Evolutionary conservation across 495 filamentous ascomycete species (phyloP).

Genomic region (Amniculicola lignicola): DNA sequence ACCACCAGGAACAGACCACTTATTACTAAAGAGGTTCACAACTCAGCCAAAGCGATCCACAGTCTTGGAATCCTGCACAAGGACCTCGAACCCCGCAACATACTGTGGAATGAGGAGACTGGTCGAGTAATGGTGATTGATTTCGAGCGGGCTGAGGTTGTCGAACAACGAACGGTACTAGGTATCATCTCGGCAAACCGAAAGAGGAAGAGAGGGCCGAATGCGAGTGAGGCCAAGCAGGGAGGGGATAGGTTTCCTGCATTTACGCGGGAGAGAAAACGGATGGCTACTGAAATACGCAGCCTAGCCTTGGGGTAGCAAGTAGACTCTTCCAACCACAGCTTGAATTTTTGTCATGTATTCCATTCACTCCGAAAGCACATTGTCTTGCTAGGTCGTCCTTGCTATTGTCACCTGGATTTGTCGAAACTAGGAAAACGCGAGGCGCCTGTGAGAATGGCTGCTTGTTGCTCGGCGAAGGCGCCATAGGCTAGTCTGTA

Average conservation of each 20-base stretch:
- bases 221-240: slow-evolving; percentile 3
- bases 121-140: slow-evolving; percentile 33
- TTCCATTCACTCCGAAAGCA: no score
- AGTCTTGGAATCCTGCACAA: slow-evolving; percentile 23
- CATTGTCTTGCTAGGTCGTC: no score
- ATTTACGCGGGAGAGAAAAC: slow-evolving; percentile 15
- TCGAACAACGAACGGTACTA: slow-evolving; percentile 17
- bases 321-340: no score
- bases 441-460: no score
- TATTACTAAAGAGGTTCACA: neutral
- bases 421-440: no score
- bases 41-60: slow-evolving; percentile 27
- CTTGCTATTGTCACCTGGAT: no score
- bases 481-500: no score
- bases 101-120: slow-evolving; percentile 25
- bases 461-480: no score
- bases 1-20: slow-evolving; percentile 12
- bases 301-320: no score
- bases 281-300: neutral
- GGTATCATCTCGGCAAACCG: slow-evolving; percentile 25
- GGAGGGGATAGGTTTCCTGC: neutral
- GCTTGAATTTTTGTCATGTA: no score
- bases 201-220: slow-evolving; percentile 19
- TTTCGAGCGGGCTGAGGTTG: slow-evolving; percentile 29
- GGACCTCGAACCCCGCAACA: slow-evolving; percentile 27